These are phyloP conservation scores for Penicillium sp. DNA, from an alignment of 2,329 filamentous ascomycete genomes.

Conservation along the genomic window DNA sequence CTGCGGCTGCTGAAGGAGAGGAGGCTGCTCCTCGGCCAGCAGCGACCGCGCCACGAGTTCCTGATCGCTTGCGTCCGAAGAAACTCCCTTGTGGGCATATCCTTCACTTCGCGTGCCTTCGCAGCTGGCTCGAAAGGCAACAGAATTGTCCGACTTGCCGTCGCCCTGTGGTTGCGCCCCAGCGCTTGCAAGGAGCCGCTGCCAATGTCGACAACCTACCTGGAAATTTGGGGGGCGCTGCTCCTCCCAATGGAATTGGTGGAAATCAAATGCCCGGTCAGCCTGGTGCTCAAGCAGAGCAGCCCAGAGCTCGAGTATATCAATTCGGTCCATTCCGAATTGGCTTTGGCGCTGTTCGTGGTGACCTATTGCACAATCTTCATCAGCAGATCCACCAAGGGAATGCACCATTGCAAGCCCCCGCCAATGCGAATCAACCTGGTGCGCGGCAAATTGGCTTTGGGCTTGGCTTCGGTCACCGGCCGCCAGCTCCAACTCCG, in stretches of 20 bases:
- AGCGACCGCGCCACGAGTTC: conserved; percentile 49
- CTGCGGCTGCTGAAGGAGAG: conserved; percentile 44
- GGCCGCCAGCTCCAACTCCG: conserved; percentile 26
- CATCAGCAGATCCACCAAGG: conserved; percentile 64
- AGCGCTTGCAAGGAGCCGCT: conserved; percentile 38
- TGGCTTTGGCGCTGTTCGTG: conserved; percentile 67
- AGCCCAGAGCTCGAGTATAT: conserved; percentile 62
- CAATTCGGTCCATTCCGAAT: conserved; percentile 75
- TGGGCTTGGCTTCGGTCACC: conserved; percentile 47
- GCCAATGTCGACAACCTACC: conserved; percentile 31
- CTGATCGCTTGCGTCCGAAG: conserved; percentile 86
- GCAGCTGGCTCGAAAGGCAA: conserved; percentile 95
- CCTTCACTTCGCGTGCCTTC: conserved; percentile 88
- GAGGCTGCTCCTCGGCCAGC: conserved; percentile 36
- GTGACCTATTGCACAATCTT: conserved; percentile 66
- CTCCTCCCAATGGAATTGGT: conserved; percentile 36
- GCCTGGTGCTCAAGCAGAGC: conserved; percentile 42
- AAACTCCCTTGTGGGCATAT: conserved; percentile 97
- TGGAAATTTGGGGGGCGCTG: conserved; percentile 30
- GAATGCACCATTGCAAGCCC: conserved; percentile 45
- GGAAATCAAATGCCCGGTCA: conserved; percentile 46
- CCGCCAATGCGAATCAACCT: conserved; percentile 35
- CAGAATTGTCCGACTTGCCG: conserved; percentile 96
- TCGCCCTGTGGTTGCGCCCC: conserved; percentile 69
- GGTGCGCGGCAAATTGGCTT: conserved; percentile 46